Evolutionary conservation across 208 protist genomes (phyloP).

Genomic region (Leishmania gerbilli): DNA sequence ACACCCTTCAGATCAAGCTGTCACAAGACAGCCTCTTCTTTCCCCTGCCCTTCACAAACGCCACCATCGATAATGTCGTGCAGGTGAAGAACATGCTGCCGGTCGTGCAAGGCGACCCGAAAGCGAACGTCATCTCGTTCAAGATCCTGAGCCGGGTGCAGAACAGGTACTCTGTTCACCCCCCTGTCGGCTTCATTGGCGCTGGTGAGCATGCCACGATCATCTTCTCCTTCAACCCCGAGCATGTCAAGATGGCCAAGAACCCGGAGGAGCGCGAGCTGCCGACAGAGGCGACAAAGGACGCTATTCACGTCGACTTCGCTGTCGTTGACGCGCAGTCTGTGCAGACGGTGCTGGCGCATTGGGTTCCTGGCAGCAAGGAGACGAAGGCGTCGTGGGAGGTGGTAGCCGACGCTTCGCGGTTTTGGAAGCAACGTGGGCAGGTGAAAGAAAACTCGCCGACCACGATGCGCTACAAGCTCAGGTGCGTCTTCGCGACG

Average conservation of each 20-base stretch:
- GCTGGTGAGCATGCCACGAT: slow-evolving; percentile 51
- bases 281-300: slow-evolving; percentile 61
- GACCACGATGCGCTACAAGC: slow-evolving; percentile 28
- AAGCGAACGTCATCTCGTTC: slow-evolving; percentile 72
- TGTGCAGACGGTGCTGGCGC: slow-evolving; percentile 2
- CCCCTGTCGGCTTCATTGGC: slow-evolving; percentile 70
- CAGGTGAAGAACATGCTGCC: slow-evolving; percentile 63
- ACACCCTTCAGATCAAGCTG: slow-evolving; percentile 41
- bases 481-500: slow-evolving; percentile 56
- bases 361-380: slow-evolving; percentile 18
- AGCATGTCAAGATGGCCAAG: slow-evolving; percentile 40
- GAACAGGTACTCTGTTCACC: slow-evolving; percentile 67
- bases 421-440: slow-evolving; percentile 67
- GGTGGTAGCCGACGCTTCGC: slow-evolving; percentile 39
- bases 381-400: slow-evolving; percentile 19
- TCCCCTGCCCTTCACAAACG: slow-evolving; percentile 70
- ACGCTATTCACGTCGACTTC: slow-evolving; percentile 82
- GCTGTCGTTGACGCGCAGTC: slow-evolving; percentile 45
- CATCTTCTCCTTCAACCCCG: slow-evolving; percentile 66
- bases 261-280: slow-evolving; percentile 36
- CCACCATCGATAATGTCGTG: slow-evolving; percentile 80
- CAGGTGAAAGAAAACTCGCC: slow-evolving; percentile 32
- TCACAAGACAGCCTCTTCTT: slow-evolving; percentile 84
- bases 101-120: slow-evolving; percentile 29
- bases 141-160: slow-evolving; percentile 75